Percentiles rank a stretch among this genome's conserved stretches.
Evolutionary conservation across 2,329 filamentous ascomycete genomes (phyloP).

Genomic region (Drechslerella coelobrocha): DNA sequence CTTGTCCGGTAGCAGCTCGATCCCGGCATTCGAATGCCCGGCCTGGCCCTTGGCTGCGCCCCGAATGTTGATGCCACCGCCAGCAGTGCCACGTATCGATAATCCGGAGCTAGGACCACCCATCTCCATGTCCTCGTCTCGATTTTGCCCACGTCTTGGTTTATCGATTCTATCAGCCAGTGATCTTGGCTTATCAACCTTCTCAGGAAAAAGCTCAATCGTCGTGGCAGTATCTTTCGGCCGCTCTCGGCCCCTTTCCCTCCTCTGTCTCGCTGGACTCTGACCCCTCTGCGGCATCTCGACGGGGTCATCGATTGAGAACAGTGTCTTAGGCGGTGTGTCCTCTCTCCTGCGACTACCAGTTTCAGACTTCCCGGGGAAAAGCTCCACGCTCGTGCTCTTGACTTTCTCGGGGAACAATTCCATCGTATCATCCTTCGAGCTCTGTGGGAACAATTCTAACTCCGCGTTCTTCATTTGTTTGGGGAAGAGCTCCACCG

Average conservation of each 20-base stretch:
- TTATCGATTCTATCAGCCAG: conserved; percentile 33
- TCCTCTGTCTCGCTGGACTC: conserved; percentile 35
- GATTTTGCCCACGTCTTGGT: conserved; percentile 5
- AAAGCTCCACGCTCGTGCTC: conserved; percentile 48
- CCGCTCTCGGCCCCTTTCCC: conserved; percentile 15
- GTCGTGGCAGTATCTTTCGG: conserved; percentile 17
- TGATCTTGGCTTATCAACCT: conserved; percentile 19
- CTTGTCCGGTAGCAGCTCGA: conserved; percentile 52
- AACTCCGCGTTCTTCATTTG: conserved; percentile 26
- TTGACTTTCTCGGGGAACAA: conserved; percentile 42
- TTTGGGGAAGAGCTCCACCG: conserved; percentile 52
- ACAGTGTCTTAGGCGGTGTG: conserved; percentile 33
- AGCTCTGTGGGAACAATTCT: conserved; percentile 37
- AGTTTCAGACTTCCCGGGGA: conserved; percentile 30
- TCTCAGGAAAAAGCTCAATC: conserved; percentile 52
- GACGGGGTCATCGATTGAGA: conserved; percentile 37
- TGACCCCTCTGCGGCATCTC: conserved; percentile 43
- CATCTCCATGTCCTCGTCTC: conserved; percentile 32
- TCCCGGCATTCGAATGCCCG: conserved; percentile 43
- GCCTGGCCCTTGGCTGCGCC: conserved; percentile 36
- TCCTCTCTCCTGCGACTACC: conserved; percentile 15
- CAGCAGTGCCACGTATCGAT: conserved; percentile 42
- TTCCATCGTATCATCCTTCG: conserved; percentile 21
- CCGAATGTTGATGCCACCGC: conserved; percentile 21
- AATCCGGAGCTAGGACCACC: conserved; percentile 21